Percentiles rank a stretch among this genome's conserved stretches.
phyloP scores from a whole-genome alignment of 169 alveolate genomes.

The Babesia bigemina region DNA sequence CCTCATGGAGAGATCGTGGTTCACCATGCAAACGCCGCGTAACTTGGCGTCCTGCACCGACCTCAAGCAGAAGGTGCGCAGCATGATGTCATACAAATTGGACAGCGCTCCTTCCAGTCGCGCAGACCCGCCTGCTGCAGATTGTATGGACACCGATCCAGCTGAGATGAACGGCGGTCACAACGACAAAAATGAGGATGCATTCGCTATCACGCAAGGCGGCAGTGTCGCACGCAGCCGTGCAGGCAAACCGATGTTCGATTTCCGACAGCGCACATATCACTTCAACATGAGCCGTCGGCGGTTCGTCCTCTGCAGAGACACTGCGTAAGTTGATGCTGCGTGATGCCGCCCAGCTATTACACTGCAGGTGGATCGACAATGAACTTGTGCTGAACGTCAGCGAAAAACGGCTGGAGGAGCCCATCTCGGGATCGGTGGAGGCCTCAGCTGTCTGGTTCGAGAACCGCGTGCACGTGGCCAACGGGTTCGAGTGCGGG shows the following conservation, averaged over 20 bases:
- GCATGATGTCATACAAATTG: neutral
- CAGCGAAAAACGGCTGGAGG: constrained; percentile 23
- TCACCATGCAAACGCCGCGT: constrained; percentile 59
- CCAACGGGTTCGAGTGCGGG: constrained; percentile 40
- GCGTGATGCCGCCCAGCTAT: too few relatives aligned
- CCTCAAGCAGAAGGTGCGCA: neutral
- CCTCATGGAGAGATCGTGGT: constrained; percentile 70
- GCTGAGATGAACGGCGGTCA: too few relatives aligned
- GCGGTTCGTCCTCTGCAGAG: constrained; percentile 11
- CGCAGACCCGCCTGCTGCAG: neutral
- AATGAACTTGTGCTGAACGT: constrained; percentile 18
- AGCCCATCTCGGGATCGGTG: neutral
- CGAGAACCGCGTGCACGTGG: constrained; percentile 30
- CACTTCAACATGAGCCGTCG: neutral
- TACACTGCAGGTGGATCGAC: constrained; percentile 14
- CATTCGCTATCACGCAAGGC: too few relatives aligned
- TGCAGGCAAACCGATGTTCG: neutral
- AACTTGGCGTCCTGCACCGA: constrained; percentile 20
- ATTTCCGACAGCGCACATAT: constrained; percentile 21
- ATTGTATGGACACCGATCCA: too few relatives aligned
- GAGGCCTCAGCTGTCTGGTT: constrained; percentile 34
- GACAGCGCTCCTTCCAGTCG: neutral
- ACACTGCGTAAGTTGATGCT: neutral
- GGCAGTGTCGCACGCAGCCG: neutral
- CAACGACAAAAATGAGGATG: too few relatives aligned